Conservation (phyloP, 768 basidiomycete species). For the Hygrophoropsis aurantiaca region DNA sequence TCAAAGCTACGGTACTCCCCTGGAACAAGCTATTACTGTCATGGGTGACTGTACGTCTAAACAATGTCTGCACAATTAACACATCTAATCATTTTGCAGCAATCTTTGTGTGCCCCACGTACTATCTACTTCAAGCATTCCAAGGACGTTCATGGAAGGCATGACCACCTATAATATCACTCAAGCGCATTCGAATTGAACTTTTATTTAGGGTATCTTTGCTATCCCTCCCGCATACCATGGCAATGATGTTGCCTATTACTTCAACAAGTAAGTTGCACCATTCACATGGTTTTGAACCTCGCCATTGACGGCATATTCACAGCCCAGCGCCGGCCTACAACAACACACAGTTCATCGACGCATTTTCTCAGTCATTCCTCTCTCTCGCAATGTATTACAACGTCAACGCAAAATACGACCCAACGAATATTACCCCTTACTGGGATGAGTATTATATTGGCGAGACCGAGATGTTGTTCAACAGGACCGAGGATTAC, state of each 20-base stretch:
- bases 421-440: conserved; percentile 17
- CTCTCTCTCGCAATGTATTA: conserved; percentile 14
- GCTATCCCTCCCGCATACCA: conserved; percentile 44
- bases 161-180: conserved; percentile 1
- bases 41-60: conserved; percentile 43
- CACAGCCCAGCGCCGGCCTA: conserved; percentile 5
- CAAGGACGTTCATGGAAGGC: conserved; percentile 33
- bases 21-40: conserved; percentile 34
- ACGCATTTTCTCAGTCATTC: conserved; percentile 23
- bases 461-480: conserved; percentile 42
- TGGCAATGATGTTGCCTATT: conserved; percentile 40
- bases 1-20: conserved; percentile 13
- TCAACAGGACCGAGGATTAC: conserved; percentile 32
- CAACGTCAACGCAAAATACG: conserved; percentile 7
- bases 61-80: too few relatives aligned
- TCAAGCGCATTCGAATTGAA: not conserved
- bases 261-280: conserved; percentile 40
- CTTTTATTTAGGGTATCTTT: conserved; percentile 28
- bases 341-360: conserved; percentile 21
- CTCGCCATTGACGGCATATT: not conserved
- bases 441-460: conserved; percentile 14
- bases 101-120: conserved; percentile 36
- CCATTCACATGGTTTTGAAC: not conserved
- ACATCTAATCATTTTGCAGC: too few relatives aligned
- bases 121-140: conserved; percentile 30